Evolutionary conservation across 177 flowering plant species (phyloP), one percentile per base, ranked within the genome.

Genomic region (Tripterygium wilfordii): DNA sequence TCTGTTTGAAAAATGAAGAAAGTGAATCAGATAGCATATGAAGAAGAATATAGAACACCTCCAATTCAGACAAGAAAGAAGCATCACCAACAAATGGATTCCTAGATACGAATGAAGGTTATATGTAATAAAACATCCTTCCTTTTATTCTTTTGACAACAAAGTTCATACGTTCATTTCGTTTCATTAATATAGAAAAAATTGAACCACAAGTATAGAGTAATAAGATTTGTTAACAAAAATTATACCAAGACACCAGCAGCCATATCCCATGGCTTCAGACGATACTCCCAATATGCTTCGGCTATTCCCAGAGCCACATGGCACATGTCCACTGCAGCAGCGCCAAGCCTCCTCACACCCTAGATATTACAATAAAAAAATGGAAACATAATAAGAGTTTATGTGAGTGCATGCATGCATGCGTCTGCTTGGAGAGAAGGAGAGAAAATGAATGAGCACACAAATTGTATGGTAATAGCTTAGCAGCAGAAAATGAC

Each of bases 191-290:
- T n/a, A n/a, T n/a, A n/a, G n/a, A n/a, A n/a, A n/a, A n/a, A n/a
- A n/a, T n/a, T n/a, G n/a, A n/a, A n/a, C n/a, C n/a, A n/a, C n/a
- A n/a, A n/a, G n/a, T n/a, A n/a, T n/a, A n/a, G n/a, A n/a, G n/a
- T n/a, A n/a, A n/a, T n/a, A n/a, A n/a, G n/a, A n/a, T n/a, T n/a
- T n/a, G n/a, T n/a, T n/a, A n/a, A n/a, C n/a, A n/a, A n/a, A n/a
- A 26, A 35, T 25, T 31, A 60, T 83, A 91, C 98, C 96, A 91
- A 58, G 69, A 83, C 96, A 8, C 98, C 96, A 52, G 95, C 98
- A 65, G 98, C 94, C 98, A 88, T 88, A 53, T 91, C 96, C 98
- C 98, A 91, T 48, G 98, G 98, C 63, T 91, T 91, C 30, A 91
- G 75, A 45, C 98, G 94, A 57, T 88, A 91, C 62, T 91, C 98